Evolutionary conservation across 352 stramenopile species (phyloP).

Genomic region (Pythium volutum): DNA sequence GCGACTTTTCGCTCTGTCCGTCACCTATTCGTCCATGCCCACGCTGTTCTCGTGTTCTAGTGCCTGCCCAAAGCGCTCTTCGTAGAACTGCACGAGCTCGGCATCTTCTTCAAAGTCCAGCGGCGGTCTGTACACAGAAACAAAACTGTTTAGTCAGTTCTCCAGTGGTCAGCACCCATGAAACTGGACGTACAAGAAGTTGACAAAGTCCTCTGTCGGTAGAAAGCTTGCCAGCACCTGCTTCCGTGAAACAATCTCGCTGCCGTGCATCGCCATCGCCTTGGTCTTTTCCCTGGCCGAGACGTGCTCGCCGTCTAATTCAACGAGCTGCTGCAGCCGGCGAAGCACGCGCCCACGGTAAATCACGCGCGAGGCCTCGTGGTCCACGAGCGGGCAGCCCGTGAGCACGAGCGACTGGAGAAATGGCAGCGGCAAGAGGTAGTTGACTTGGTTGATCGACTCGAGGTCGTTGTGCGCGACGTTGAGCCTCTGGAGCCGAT

Average conservation of each 20-base stretch:
- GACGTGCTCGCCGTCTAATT: slow-evolving; percentile 50
- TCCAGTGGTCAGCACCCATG: neutral
- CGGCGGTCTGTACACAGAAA: slow-evolving; percentile 32
- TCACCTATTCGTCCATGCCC: neutral
- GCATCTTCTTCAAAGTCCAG: slow-evolving; percentile 31
- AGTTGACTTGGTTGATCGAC: slow-evolving; percentile 65
- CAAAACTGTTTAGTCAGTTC: neutral
- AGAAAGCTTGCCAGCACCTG: slow-evolving; percentile 56
- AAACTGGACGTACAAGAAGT: slow-evolving; percentile 53
- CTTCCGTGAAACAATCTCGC: slow-evolving; percentile 53
- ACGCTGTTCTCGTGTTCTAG: neutral
- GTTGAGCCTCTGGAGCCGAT: slow-evolving; percentile 50
- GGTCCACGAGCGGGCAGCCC: slow-evolving; percentile 39
- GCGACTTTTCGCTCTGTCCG: too few species aligned
- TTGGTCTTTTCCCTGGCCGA: slow-evolving; percentile 77
- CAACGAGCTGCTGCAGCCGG: slow-evolving; percentile 50
- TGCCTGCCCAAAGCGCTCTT: neutral
- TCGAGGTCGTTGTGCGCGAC: slow-evolving; percentile 44
- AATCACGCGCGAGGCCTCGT: slow-evolving; percentile 37
- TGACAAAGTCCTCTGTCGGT: slow-evolving; percentile 49
- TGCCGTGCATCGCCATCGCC: slow-evolving; percentile 68
- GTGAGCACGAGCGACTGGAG: slow-evolving; percentile 43
- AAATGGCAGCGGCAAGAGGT: slow-evolving; percentile 39
- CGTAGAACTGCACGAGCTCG: slow-evolving; percentile 14
- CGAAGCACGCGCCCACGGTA: slow-evolving; percentile 64